Evolutionary conservation across 495 filamentous ascomycete species (phyloP).

Genomic region (Aspergillus steynii): DNA sequence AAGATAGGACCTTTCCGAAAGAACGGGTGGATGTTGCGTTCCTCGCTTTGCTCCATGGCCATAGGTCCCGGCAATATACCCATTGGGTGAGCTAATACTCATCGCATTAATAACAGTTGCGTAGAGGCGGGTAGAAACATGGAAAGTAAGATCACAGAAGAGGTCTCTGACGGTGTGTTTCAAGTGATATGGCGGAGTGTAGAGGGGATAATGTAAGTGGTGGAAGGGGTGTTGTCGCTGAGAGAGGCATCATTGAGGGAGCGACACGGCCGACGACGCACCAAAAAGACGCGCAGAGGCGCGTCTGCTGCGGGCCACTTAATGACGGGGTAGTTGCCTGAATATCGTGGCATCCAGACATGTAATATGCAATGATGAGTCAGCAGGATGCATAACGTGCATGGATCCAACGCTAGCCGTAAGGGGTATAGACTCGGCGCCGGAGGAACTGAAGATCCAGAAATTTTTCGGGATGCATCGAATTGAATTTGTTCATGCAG

Average conservation of each 20-base stretch:
- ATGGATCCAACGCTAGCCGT: not conserved
- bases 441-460: conserved; percentile 38
- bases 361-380: not conserved
- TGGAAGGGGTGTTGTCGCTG: not conserved
- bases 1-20: conserved; percentile 38
- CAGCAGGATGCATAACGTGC: not conserved
- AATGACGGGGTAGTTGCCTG: not conserved
- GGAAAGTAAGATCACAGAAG: conserved; percentile 1
- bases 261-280: not conserved
- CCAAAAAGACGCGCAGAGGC: conserved; percentile 14
- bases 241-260: conserved; percentile 5
- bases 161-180: not conserved
- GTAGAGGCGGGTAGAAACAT: not conserved
- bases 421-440: not conserved
- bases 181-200: not conserved
- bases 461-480: conserved; percentile 46
- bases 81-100: conserved; percentile 26
- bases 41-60: conserved; percentile 45
- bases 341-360: not conserved
- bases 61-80: conserved; percentile 28
- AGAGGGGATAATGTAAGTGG: not conserved
- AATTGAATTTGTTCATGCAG: conserved; percentile 27
- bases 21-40: conserved; percentile 44
- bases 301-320: conserved; percentile 14
- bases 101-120: conserved; percentile 15